Evolutionary conservation across 2,329 filamentous ascomycete species (phyloP).

Genomic region (Diaporthe ampelina): DNA sequence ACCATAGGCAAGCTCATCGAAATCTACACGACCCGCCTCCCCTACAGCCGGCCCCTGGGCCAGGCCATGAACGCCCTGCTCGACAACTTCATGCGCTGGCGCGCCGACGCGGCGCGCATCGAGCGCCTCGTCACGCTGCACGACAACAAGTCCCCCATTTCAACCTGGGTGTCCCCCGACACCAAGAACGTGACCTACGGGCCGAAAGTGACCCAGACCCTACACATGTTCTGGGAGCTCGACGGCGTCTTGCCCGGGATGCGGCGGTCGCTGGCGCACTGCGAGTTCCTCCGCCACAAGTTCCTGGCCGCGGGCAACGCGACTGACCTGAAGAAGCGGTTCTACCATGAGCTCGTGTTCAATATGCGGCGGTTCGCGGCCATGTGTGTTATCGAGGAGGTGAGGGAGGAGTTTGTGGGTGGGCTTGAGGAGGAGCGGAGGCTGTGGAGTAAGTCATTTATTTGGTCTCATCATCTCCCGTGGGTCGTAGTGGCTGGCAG

Average conservation of each 20-base stretch:
- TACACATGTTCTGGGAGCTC: background rate
- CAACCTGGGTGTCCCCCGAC: too few species aligned
- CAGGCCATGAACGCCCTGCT: background rate
- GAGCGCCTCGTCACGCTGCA: background rate
- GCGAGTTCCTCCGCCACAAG: background rate
- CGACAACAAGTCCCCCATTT: too few species aligned
- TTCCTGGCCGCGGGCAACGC: background rate
- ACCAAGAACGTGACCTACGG: constrained; percentile 1
- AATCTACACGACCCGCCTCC: background rate
- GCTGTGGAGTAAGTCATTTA: background rate
- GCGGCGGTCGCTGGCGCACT: background rate
- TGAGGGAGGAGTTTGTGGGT: background rate
- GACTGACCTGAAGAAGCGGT: too few species aligned
- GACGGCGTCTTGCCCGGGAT: background rate
- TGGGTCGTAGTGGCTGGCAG: too few species aligned
- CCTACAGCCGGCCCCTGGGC: too few species aligned
- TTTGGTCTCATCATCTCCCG: too few species aligned
- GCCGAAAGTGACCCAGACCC: background rate
- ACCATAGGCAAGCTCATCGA: background rate
- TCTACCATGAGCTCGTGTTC: background rate
- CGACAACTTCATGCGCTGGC: too few species aligned
- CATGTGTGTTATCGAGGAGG: background rate
- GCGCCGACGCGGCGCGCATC: background rate
- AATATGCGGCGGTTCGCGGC: background rate
- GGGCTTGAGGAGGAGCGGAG: background rate